Conservation (phyloP, 208 protist species). For the Wallacemonas sp. region DNA sequence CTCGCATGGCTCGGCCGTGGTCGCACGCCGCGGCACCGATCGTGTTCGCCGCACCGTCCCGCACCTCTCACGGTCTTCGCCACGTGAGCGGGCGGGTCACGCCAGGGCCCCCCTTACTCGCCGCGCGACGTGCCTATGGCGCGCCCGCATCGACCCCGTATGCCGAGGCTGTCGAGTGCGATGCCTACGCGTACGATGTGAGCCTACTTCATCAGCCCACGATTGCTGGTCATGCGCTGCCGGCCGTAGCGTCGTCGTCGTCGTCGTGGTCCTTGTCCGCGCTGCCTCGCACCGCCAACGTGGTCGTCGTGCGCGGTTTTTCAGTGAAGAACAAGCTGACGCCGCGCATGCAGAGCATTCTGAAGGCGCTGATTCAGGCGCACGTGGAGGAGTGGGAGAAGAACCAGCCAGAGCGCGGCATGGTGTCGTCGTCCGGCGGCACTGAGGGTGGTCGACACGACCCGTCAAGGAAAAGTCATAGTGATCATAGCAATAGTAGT, state of each 20-base stretch:
- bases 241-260: too few species aligned
- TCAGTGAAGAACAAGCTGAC: conserved; percentile 11
- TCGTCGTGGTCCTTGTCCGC: conserved; percentile 22
- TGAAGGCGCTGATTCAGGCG: not conserved
- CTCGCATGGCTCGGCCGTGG: too few species aligned
- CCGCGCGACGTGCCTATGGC: too few species aligned
- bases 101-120: too few species aligned
- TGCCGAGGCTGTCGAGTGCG: not conserved
- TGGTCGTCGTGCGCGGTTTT: conserved; percentile 36
- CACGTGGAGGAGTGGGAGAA: conserved; percentile 11
- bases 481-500: not conserved
- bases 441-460: not conserved
- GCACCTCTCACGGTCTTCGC: too few species aligned
- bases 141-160: too few species aligned
- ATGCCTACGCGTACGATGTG: conserved; percentile 8
- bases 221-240: conserved; percentile 15
- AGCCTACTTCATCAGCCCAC: not conserved
- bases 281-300: conserved; percentile 39
- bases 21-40: too few species aligned
- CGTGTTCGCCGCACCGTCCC: too few species aligned
- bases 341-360: not conserved
- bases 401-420: too few species aligned
- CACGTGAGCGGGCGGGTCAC: too few species aligned
- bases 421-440: too few species aligned
- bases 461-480: not conserved